Evolutionary conservation across 805 yeast species (phyloP).

Genomic region (Saturnispora diversa): DNA sequence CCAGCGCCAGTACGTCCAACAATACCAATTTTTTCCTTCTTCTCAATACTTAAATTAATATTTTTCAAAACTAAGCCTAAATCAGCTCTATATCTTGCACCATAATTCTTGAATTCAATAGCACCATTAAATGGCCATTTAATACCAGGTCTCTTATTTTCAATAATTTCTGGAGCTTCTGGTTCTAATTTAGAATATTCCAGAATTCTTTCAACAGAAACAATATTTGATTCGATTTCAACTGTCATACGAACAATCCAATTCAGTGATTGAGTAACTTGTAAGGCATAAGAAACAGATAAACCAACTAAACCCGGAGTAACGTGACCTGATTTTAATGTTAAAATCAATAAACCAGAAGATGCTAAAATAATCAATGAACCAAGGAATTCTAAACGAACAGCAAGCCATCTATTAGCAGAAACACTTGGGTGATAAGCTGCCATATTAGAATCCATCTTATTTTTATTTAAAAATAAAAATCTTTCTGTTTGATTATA

Average conservation of each 20-base stretch:
- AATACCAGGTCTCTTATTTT: conserved; percentile 47
- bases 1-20: conserved; percentile 99
- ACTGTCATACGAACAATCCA: conserved; percentile 99
- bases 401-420: conserved; percentile 97
- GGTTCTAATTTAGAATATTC: conserved; percentile 46
- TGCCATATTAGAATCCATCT: conserved; percentile 79
- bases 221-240: conserved; percentile 95
- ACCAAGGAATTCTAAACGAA: conserved; percentile 85
- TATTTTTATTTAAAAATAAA: conserved; percentile 51
- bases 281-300: conserved; percentile 86
- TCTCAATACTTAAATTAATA: conserved; percentile 53
- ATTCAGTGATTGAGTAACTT: conserved; percentile 85
- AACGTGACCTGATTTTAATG: conserved; percentile 58
- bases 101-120: conserved; percentile 59
- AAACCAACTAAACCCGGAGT: conserved; percentile 92
- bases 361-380: conserved; percentile 81
- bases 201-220: conserved; percentile 60
- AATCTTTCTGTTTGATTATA: conserved; percentile 61
- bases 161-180: conserved; percentile 67
- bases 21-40: conserved; percentile 84
- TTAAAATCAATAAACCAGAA: conserved; percentile 69
- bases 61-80: conserved; percentile 71
- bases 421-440: conserved; percentile 89
- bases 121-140: conserved; percentile 72
- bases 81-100: conserved; percentile 78